phyloP scores from a whole-genome alignment of 208 protist genomes.

The Trypanosomatidae sp. region DNA sequence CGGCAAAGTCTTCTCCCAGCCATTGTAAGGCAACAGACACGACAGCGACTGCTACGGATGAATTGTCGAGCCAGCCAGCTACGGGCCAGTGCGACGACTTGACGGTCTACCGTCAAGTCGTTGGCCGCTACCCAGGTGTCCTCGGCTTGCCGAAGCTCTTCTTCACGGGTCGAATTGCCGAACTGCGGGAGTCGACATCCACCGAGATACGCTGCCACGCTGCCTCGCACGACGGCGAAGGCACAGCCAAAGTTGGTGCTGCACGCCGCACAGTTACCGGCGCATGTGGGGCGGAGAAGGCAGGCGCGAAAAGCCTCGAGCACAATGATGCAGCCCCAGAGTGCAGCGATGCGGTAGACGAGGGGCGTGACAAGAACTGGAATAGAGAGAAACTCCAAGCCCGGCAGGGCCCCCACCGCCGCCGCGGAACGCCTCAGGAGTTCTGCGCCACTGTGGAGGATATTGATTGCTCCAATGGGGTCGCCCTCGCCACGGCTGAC shows the following conservation, averaged over 20 bases:
- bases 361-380: neutral
- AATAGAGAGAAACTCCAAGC: neutral
- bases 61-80: too few relatives aligned
- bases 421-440: neutral
- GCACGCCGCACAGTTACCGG: neutral
- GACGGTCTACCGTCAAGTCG: neutral
- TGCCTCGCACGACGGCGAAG: neutral
- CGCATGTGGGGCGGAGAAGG: neutral
- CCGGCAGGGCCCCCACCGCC: neutral
- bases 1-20: too few relatives aligned
- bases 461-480: too few relatives aligned
- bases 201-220: constrained; percentile 10
- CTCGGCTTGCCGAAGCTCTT: constrained; percentile 29
- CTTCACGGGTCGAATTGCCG: constrained; percentile 30
- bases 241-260: neutral
- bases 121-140: neutral
- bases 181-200: constrained; percentile 8
- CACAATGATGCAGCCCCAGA: neutral
- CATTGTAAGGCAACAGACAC: too few relatives aligned
- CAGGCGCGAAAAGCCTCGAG: neutral
- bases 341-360: neutral
- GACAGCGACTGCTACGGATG: neutral
- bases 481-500: neutral
- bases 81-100: too few relatives aligned
- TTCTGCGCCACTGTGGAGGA: neutral